These are phyloP conservation scores for Phtheirospermum japonicum DNA, from an alignment of 257 asterid species.

Conservation along the genomic window DNA sequence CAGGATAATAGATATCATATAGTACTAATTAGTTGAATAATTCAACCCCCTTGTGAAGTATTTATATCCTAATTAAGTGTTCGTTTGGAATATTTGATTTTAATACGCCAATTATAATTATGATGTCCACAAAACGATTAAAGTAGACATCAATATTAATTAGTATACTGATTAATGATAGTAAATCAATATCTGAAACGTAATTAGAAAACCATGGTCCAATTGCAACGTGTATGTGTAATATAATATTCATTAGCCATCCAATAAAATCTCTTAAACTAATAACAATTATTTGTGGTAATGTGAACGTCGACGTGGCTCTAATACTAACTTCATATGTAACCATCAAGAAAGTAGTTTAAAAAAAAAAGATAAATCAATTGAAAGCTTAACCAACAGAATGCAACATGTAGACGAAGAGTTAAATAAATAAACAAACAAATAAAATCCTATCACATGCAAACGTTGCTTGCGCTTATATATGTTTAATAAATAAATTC, in stretches of 20 bases:
- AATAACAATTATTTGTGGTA: constrained; percentile 18
- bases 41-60: too few relatives aligned
- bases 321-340: constrained; percentile 18
- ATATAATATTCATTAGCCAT: constrained; percentile 13
- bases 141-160: too few relatives aligned
- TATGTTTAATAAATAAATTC: constrained; percentile 7
- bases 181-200: not conserved
- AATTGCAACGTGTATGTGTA: constrained; percentile 8
- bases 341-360: constrained; percentile 15
- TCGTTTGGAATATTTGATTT: too few relatives aligned
- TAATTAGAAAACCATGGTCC: constrained; percentile 15
- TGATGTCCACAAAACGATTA: too few relatives aligned
- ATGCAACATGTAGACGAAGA: constrained; percentile 12
- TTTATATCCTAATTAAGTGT: too few relatives aligned
- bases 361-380: constrained; percentile 5
- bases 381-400: constrained; percentile 28
- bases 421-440: not conserved
- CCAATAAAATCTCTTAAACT: constrained; percentile 8
- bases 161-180: too few relatives aligned
- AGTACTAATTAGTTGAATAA: too few relatives aligned
- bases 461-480: too few relatives aligned
- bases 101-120: too few relatives aligned
- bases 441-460: not conserved
- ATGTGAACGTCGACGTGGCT: constrained; percentile 29
- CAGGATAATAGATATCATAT: too few relatives aligned